These are phyloP conservation scores for Solanum chilense DNA, from an alignment of 257 asterid species.

Conservation along the genomic window DNA sequence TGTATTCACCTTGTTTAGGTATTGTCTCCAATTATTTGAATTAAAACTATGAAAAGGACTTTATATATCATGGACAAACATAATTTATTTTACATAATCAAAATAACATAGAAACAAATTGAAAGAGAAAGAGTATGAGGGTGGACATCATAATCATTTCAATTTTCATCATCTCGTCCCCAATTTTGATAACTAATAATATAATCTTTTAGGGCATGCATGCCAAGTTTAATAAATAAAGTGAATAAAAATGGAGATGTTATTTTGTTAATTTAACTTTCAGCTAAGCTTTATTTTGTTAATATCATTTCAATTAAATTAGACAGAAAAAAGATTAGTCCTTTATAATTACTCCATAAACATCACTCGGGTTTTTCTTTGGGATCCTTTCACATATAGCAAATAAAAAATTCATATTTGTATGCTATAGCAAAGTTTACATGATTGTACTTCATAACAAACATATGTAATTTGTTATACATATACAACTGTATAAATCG, in stretches of 20 bases:
- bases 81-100: not conserved
- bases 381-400: no score
- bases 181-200: not conserved
- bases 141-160: not conserved
- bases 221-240: not conserved
- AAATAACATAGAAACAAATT: not conserved
- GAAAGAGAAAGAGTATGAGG: no score
- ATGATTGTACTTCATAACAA: no score
- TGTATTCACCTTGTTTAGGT: not conserved
- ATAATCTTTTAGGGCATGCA: not conserved
- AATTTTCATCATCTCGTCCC: not conserved
- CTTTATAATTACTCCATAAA: not conserved
- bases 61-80: not conserved
- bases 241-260: not conserved
- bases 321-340: not conserved
- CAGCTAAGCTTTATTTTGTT: not conserved
- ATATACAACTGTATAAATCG: no score
- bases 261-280: not conserved
- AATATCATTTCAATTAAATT: not conserved
- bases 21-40: not conserved
- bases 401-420: no score
- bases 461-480: no score
- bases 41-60: not conserved
- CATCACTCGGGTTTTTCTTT: not conserved
- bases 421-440: no score